A percentile compares a stretch with the other conserved stretches of the same genome.
Conservation (phyloP, 768 basidiomycete genomes). For the Nevesoporus exiguus region DNA sequence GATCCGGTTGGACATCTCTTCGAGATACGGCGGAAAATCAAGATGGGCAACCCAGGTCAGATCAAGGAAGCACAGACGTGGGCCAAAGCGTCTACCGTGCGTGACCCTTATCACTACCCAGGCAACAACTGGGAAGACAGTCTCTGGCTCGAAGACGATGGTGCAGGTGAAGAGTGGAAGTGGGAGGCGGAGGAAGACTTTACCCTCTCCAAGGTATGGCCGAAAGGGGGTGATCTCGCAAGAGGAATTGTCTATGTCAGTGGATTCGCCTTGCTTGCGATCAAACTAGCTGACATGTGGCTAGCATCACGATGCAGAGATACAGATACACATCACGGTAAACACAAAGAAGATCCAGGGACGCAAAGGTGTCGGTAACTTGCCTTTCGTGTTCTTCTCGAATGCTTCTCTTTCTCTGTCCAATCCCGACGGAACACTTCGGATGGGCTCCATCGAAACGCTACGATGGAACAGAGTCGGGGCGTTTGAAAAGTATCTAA, state of each 20-base stretch:
- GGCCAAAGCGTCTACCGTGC: constrained; percentile 49
- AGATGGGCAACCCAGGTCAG: constrained; percentile 46
- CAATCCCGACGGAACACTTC: constrained; percentile 21
- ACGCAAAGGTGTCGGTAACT: constrained; percentile 58
- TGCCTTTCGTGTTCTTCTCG: constrained; percentile 58
- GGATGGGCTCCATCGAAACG: constrained; percentile 22
- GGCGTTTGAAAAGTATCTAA: constrained; percentile 26
- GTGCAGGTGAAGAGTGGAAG: constrained; percentile 49
- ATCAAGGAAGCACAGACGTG: constrained; percentile 49
- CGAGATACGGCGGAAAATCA: constrained; percentile 50
- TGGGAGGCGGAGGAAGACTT: constrained; percentile 74
- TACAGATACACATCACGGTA: constrained; percentile 61
- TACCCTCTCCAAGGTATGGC: constrained; percentile 58
- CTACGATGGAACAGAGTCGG: constrained; percentile 31
- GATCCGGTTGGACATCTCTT: constrained; percentile 49
- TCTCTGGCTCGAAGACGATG: constrained; percentile 28
- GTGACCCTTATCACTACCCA: constrained; percentile 46
- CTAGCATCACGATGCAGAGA: constrained; percentile 52
- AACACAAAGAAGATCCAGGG: constrained; percentile 49
- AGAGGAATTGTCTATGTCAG: constrained; percentile 64
- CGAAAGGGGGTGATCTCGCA: constrained; percentile 37
- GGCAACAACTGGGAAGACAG: constrained; percentile 39
- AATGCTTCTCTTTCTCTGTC: constrained; percentile 37
- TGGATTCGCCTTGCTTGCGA: constrained; percentile 2
- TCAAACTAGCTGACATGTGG: not conserved